Evolutionary conservation across 768 basidiomycete genomes (phyloP).

Genomic region (Imleria badia): DNA sequence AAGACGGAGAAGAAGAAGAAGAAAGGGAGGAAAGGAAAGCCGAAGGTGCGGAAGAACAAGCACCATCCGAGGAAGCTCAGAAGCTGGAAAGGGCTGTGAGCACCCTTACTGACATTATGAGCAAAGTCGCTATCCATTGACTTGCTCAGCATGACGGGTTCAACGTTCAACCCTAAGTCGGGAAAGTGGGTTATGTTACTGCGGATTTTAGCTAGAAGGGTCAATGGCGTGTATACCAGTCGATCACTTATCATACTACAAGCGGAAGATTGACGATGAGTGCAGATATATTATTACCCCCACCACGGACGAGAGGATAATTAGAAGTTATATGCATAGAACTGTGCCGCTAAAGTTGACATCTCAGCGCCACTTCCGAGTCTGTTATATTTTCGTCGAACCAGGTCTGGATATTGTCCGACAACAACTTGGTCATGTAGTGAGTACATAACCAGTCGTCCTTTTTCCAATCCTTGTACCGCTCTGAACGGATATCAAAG

Average conservation of each 20-base stretch:
- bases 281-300: constrained; percentile 3
- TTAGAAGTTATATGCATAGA: not conserved
- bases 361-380: not conserved
- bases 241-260: constrained; percentile 12
- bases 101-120: constrained; percentile 64
- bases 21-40: constrained; percentile 2
- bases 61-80: constrained; percentile 24
- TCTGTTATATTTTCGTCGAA: not conserved
- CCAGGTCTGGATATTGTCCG: constrained; percentile 11
- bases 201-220: constrained; percentile 2
- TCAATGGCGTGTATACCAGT: constrained; percentile 25
- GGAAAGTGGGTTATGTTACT: not conserved
- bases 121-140: constrained; percentile 56
- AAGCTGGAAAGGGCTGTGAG: constrained; percentile 42
- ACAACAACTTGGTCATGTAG: constrained; percentile 28
- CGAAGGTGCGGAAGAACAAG: constrained; percentile 20
- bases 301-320: not conserved
- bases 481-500: constrained; percentile 16
- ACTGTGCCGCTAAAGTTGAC: not conserved
- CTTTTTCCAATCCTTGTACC: constrained; percentile 28
- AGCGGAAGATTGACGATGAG: not conserved
- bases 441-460: constrained; percentile 32
- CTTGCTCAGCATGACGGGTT: not conserved
- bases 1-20: constrained; percentile 31
- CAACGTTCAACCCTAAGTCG: not conserved